Evolutionary conservation across 495 filamentous ascomycete genomes (phyloP).

Genomic region (Annulohypoxylon maeteangense): DNA sequence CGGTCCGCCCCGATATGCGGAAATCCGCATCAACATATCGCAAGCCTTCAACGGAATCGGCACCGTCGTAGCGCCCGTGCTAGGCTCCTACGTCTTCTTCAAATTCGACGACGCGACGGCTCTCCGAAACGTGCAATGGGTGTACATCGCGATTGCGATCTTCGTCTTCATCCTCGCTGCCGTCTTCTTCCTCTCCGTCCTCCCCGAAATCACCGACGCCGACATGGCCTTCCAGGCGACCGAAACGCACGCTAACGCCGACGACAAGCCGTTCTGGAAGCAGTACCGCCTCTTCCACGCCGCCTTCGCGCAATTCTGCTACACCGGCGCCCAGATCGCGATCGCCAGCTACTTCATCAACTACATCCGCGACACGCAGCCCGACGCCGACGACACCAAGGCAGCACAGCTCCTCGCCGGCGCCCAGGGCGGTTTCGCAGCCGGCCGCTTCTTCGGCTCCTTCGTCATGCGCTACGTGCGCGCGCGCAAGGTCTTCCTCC

Average conservation of each 20-base stretch:
- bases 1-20: conserved; percentile 73
- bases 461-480: conserved; percentile 62
- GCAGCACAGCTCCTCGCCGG: conserved; percentile 64
- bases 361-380: conserved; percentile 50
- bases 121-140: conserved; percentile 74
- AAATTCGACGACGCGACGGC: conserved; percentile 61
- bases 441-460: conserved; percentile 70
- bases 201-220: conserved; percentile 79
- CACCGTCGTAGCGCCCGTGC: conserved; percentile 68
- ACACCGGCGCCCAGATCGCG: conserved; percentile 74
- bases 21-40: conserved; percentile 74
- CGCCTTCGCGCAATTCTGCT: conserved; percentile 75
- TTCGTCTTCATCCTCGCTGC: conserved; percentile 73
- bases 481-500: conserved; percentile 63
- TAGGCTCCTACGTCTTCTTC: conserved; percentile 77
- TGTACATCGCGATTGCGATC: conserved; percentile 75
- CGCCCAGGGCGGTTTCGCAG: conserved; percentile 72
- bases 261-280: conserved; percentile 65
- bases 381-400: conserved; percentile 31
- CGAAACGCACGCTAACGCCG: conserved; percentile 51
- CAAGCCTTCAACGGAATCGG: conserved; percentile 77
- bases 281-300: conserved; percentile 76
- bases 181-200: conserved; percentile 71
- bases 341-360: conserved; percentile 65
- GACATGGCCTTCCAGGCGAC: conserved; percentile 70